Evolutionary conservation across 345 rosid species (phyloP).

Genomic region (Rhizophora apiculata): DNA sequence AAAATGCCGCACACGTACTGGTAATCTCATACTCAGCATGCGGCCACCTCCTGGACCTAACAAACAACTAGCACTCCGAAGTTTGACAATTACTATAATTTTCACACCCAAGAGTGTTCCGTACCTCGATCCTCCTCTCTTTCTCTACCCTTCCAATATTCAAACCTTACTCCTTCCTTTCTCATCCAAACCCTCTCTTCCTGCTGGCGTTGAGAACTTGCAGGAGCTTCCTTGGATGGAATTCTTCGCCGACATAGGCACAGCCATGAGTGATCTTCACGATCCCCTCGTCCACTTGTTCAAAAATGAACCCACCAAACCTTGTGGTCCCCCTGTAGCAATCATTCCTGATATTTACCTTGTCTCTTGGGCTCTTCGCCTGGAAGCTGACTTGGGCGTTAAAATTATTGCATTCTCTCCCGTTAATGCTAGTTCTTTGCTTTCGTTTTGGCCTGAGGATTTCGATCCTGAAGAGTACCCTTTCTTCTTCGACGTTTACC

Average conservation of each 20-base stretch:
- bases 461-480: not conserved
- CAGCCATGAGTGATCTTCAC: slow-evolving; percentile 11
- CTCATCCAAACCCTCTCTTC: slow-evolving; percentile 15
- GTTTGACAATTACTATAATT: slow-evolving; percentile 7
- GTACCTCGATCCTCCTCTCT: slow-evolving; percentile 10
- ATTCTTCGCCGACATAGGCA: not conserved
- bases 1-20: slow-evolving; percentile 5
- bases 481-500: not conserved
- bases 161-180: slow-evolving; percentile 17
- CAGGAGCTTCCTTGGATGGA: not conserved
- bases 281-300: slow-evolving; percentile 10
- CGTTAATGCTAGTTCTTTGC: not conserved
- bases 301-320: not conserved
- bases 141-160: slow-evolving; percentile 5
- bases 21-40: slow-evolving; percentile 18
- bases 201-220: slow-evolving; percentile 10
- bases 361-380: not conserved
- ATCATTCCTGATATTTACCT: slow-evolving; percentile 1
- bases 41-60: slow-evolving; percentile 23
- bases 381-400: not conserved
- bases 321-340: slow-evolving; percentile 8
- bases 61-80: slow-evolving; percentile 16
- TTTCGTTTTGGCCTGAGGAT: not conserved
- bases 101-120: slow-evolving; percentile 17
- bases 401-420: not conserved